phyloP scores from a whole-genome alignment of 352 stramenopile species.

The Pythium dissotocum region DNA sequence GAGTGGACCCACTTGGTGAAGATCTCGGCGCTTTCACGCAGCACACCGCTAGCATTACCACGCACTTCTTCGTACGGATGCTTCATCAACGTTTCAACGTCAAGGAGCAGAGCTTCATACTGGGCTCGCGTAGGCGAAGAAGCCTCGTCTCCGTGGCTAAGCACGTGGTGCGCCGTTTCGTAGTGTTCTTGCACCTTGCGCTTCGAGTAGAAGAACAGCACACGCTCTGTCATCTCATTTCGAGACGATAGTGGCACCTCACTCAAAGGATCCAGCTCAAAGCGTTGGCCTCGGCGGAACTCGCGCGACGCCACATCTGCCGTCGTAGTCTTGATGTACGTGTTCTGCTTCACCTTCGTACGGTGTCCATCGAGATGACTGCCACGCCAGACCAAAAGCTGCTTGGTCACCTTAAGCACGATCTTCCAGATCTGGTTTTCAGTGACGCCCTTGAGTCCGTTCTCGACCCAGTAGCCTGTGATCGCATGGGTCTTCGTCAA shows the following conservation, averaged over 20 bases:
- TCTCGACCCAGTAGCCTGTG: constrained; percentile 52
- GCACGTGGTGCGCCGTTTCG: constrained; percentile 47
- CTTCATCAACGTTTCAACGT: constrained; percentile 53
- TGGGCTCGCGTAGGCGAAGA: constrained; percentile 15
- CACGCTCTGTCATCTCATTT: constrained; percentile 70
- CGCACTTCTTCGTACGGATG: constrained; percentile 63
- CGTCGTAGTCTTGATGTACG: constrained; percentile 51
- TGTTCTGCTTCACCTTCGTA: constrained; percentile 50
- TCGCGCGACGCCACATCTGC: constrained; percentile 53
- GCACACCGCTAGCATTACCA: constrained; percentile 36
- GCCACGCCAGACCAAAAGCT: constrained; percentile 60
- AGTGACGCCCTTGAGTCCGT: constrained; percentile 42
- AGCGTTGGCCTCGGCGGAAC: constrained; percentile 34
- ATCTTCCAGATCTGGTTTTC: constrained; percentile 60
- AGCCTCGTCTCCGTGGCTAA: constrained; percentile 20
- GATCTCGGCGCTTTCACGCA: constrained; percentile 53
- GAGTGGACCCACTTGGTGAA: constrained; percentile 59
- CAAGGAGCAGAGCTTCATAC: constrained; percentile 47
- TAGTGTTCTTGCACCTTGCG: constrained; percentile 68
- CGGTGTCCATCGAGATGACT: constrained; percentile 43
- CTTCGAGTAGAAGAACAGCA: constrained; percentile 61
- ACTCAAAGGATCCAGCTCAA: constrained; percentile 23
- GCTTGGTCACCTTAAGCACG: constrained; percentile 45
- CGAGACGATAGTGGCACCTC: constrained; percentile 46
- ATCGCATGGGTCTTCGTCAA: constrained; percentile 44